Percentiles rank a stretch among this genome's conserved stretches.
Evolutionary conservation across 345 rosid species (phyloP).

Genomic region (Lepidium sativum): DNA sequence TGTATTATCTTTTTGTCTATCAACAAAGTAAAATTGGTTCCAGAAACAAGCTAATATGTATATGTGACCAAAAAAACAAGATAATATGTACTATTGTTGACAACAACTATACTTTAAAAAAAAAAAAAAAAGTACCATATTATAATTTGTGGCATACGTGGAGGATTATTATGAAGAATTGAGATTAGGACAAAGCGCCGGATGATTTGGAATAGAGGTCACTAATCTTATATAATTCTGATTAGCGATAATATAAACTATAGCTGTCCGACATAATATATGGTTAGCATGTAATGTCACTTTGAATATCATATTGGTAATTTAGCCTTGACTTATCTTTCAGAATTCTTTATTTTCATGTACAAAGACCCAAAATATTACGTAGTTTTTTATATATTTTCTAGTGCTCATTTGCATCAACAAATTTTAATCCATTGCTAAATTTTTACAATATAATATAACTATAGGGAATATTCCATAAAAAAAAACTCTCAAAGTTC

Average conservation of each 20-base stretch:
- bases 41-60: too few relatives aligned
- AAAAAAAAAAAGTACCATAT: too few relatives aligned
- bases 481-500: too few relatives aligned
- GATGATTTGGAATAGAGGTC: neutral
- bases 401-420: too few relatives aligned
- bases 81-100: neutral
- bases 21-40: neutral
- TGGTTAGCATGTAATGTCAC: conserved; percentile 20
- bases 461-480: too few relatives aligned
- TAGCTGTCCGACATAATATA: neutral
- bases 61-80: too few relatives aligned
- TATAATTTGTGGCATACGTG: neutral
- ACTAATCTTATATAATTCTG: neutral
- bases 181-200: neutral
- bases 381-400: too few relatives aligned
- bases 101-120: too few relatives aligned
- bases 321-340: neutral
- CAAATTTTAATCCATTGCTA: too few relatives aligned
- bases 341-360: neutral
- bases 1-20: neutral
- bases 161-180: neutral
- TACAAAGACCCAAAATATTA: neutral
- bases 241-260: neutral
- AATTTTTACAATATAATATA: too few relatives aligned
- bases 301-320: neutral